phyloP scores from a whole-genome alignment of 352 stramenopile genomes.

The Phytopythium ostracodes region DNA sequence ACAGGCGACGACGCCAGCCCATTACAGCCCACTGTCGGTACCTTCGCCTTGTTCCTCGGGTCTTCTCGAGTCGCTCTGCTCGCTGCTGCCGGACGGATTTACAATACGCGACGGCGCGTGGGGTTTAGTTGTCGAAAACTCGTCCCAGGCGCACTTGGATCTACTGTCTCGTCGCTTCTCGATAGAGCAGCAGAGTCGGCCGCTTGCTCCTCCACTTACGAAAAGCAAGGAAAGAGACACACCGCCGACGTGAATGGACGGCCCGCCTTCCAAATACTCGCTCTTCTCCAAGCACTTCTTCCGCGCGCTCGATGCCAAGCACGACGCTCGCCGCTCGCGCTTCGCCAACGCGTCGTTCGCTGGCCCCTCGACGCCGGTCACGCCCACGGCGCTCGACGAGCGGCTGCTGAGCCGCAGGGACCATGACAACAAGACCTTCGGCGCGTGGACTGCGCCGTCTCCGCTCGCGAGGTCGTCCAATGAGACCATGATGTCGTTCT shows the following conservation, averaged over 20 bases:
- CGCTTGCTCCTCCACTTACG: background rate
- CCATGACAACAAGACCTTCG: slow-evolving; percentile 19
- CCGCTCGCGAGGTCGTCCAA: slow-evolving; percentile 13
- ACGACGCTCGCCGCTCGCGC: slow-evolving; percentile 13
- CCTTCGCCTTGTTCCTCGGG: background rate
- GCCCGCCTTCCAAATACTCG: slow-evolving; percentile 22
- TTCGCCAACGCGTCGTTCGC: slow-evolving; percentile 21
- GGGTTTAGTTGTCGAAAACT: slow-evolving; percentile 21
- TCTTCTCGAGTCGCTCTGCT: background rate
- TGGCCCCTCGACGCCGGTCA: background rate
- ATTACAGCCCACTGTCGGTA: background rate
- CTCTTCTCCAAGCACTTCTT: slow-evolving; percentile 31
- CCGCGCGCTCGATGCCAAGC: background rate
- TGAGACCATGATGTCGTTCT: slow-evolving; percentile 16
- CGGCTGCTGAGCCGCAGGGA: background rate
- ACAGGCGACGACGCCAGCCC: background rate
- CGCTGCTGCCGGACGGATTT: background rate
- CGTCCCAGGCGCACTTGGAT: slow-evolving; percentile 19
- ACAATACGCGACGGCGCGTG: background rate
- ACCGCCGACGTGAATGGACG: slow-evolving; percentile 13
- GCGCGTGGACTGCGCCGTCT: slow-evolving; percentile 8
- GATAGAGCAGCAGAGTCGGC: background rate
- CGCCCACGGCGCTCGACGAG: slow-evolving; percentile 6
- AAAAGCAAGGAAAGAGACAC: background rate
- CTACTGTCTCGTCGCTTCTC: slow-evolving; percentile 6